Evolutionary conservation across 2,329 filamentous ascomycete genomes (phyloP).

Genomic region (Hirsutella minnesotensis): DNA sequence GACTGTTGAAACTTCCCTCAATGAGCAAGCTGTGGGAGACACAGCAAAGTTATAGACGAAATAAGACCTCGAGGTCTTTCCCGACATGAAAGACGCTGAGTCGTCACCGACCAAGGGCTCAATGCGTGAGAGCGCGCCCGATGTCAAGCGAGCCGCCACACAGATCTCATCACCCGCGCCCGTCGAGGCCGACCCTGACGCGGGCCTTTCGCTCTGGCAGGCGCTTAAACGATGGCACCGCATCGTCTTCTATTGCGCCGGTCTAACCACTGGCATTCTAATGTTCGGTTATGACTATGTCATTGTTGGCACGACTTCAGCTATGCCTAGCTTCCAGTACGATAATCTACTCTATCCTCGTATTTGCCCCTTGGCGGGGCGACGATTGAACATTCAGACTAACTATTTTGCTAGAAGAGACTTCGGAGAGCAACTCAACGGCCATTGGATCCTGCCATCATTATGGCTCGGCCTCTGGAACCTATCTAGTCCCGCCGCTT

Average conservation of each 20-base stretch:
- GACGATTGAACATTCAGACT: neutral
- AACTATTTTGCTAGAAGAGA: conserved; percentile 11
- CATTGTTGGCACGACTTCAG: conserved; percentile 18
- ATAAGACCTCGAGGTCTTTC: too few relatives aligned
- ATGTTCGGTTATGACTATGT: conserved; percentile 17
- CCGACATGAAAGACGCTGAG: too few relatives aligned
- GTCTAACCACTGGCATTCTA: conserved; percentile 13
- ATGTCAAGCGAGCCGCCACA: neutral
- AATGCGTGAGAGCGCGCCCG: neutral
- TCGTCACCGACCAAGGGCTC: neutral
- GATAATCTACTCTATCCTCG: too few relatives aligned
- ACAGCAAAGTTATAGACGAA: too few relatives aligned
- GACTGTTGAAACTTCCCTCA: too few relatives aligned
- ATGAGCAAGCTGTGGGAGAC: too few relatives aligned
- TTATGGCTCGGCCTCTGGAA: conserved; percentile 33
- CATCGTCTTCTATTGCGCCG: conserved; percentile 12
- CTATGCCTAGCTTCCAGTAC: conserved; percentile 17
- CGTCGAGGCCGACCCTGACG: neutral
- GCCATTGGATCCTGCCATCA: conserved; percentile 25
- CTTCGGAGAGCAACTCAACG: conserved; percentile 19
- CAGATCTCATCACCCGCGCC: neutral
- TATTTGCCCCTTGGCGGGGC: too few relatives aligned
- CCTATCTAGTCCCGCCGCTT: conserved; percentile 23
- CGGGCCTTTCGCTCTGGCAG: conserved; percentile 7
- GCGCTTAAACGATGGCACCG: conserved; percentile 13